Percentiles rank a stretch among this genome's conserved stretches.
Conservation (phyloP, 805 yeast genomes). For the Candida dajiaensis region DNA sequence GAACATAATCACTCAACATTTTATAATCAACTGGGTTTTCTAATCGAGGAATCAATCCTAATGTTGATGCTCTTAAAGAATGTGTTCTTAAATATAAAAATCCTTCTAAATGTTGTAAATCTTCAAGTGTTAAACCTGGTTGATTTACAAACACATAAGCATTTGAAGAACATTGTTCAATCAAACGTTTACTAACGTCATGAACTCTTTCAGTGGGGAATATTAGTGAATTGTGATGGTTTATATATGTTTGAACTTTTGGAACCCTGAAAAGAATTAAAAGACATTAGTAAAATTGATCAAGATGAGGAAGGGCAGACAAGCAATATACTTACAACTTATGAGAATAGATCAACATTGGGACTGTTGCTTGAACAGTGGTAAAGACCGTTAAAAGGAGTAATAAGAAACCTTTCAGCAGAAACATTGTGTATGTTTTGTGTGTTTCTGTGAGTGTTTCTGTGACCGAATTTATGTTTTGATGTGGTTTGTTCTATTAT, state of each 20-base stretch:
- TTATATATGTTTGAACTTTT: conserved; percentile 20
- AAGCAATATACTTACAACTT: conserved; percentile 11
- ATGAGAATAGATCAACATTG: conserved; percentile 18
- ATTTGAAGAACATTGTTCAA: conserved; percentile 44
- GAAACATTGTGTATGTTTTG: not conserved
- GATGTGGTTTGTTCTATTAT: not conserved
- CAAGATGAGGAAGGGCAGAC: not conserved
- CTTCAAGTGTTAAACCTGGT: conserved; percentile 45
- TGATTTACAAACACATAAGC: conserved; percentile 51
- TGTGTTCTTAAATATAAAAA: conserved; percentile 48
- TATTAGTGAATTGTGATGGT: conserved; percentile 15
- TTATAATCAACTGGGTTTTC: conserved; percentile 34
- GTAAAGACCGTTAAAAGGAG: not conserved
- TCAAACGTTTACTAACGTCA: conserved; percentile 26
- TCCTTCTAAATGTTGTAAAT: conserved; percentile 35
- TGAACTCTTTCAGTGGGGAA: conserved; percentile 25
- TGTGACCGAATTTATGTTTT: too few relatives aligned
- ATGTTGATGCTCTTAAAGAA: conserved; percentile 51
- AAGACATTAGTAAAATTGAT: too few relatives aligned
- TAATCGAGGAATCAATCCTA: conserved; percentile 51
- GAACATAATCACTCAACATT: conserved; percentile 35
- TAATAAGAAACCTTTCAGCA: too few relatives aligned
- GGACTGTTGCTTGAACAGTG: conserved; percentile 8
- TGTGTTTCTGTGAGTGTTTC: too few relatives aligned
- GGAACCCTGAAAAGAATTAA: too few relatives aligned